These are phyloP conservation scores for Fusarium humuli DNA, from an alignment of 2,329 filamentous ascomycete genomes.

Conservation along the genomic window DNA sequence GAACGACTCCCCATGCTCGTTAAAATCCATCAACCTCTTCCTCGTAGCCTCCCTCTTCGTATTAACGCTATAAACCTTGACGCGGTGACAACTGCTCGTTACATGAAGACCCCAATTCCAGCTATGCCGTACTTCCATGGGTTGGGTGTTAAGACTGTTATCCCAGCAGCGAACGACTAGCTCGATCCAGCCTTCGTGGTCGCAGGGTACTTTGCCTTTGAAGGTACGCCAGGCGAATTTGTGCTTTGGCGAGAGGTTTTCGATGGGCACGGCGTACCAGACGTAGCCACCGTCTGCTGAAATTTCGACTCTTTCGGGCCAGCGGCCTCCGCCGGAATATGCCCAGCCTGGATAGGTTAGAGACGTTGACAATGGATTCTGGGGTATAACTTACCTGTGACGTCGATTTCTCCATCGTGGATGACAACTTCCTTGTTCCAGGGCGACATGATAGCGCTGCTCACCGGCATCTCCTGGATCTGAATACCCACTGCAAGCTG, in stretches of 20 bases:
- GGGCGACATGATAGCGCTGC: slow-evolving; percentile 73
- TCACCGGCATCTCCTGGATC: slow-evolving; percentile 79
- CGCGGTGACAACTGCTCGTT: slow-evolving; percentile 69
- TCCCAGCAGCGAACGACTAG: slow-evolving; percentile 70
- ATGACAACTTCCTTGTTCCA: slow-evolving; percentile 69
- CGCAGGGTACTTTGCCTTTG: slow-evolving; percentile 71
- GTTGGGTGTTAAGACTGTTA: slow-evolving; percentile 71
- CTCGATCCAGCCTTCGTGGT: slow-evolving; percentile 72
- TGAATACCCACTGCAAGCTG: slow-evolving; percentile 61
- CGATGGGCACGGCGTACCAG: slow-evolving; percentile 72
- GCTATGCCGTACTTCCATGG: slow-evolving; percentile 62
- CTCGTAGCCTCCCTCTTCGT: slow-evolving; percentile 60
- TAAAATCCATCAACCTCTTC: slow-evolving; percentile 63
- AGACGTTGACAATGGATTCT: fast-evolving
- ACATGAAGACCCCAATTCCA: slow-evolving; percentile 77
- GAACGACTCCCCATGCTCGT: slow-evolving; percentile 60
- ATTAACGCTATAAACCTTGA: slow-evolving; percentile 73
- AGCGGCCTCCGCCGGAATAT: slow-evolving; percentile 68
- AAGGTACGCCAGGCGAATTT: slow-evolving; percentile 73
- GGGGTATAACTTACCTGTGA: background rate
- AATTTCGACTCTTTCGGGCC: slow-evolving; percentile 72
- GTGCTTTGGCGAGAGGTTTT: slow-evolving; percentile 71
- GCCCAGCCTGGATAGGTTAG: slow-evolving; percentile 64
- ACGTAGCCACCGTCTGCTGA: slow-evolving; percentile 70
- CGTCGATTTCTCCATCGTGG: slow-evolving; percentile 67